A percentile compares a stretch with the other conserved stretches of the same genome.
These are phyloP conservation scores for Colletotrichum karsti DNA, from an alignment of 2,329 filamentous ascomycete genomes.

Conservation along the genomic window DNA sequence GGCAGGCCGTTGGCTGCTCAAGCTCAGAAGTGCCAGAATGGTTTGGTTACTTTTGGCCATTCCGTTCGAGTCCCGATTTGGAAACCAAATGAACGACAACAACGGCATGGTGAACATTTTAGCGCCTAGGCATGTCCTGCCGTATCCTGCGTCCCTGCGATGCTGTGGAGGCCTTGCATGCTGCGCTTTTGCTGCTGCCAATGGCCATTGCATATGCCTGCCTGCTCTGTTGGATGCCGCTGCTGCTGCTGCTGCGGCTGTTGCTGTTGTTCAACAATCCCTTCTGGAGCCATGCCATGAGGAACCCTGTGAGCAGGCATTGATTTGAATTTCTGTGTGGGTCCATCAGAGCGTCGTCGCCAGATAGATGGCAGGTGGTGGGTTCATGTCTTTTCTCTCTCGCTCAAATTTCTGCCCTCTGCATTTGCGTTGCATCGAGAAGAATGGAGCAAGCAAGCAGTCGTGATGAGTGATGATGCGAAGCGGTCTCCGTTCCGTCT, in stretches of 20 bases:
- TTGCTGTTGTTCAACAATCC: neutral
- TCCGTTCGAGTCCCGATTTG: neutral
- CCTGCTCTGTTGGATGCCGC: neutral
- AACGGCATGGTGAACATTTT: conserved; percentile 6
- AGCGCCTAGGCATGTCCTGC: conserved; percentile 10
- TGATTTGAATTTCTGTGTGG: conserved; percentile 28
- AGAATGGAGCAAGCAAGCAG: conserved; percentile 21
- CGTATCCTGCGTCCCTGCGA: neutral
- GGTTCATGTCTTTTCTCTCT: conserved; percentile 5
- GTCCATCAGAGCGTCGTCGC: conserved; percentile 11
- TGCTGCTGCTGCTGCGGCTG: neutral
- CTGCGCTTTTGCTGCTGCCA: neutral
- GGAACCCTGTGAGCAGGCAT: conserved; percentile 25
- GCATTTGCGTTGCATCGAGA: conserved; percentile 18
- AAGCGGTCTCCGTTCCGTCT: conserved; percentile 18
- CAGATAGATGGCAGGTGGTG: conserved; percentile 18
- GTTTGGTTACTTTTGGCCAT: neutral
- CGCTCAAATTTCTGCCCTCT: conserved; percentile 12
- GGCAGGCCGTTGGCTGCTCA: neutral
- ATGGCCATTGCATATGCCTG: neutral
- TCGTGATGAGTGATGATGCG: conserved; percentile 3
- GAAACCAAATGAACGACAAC: neutral
- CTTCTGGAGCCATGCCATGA: conserved; percentile 10
- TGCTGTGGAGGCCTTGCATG: neutral
- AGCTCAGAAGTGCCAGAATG: neutral